Conservation (phyloP, 75 land plant genomes). For the Sequoiadendron giganteum region DNA sequence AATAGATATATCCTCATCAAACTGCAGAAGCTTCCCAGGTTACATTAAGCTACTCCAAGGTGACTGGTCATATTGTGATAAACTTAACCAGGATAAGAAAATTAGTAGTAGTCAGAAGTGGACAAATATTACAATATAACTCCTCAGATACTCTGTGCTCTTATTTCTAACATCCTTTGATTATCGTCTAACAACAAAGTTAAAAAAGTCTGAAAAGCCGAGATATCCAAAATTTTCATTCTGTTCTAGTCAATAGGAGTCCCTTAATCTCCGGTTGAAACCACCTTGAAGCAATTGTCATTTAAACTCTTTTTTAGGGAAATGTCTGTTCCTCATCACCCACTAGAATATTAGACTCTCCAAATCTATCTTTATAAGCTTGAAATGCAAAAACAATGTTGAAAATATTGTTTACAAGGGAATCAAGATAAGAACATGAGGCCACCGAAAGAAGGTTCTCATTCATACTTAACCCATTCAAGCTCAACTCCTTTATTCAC, state of each 20-base stretch:
- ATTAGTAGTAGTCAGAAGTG: not conserved
- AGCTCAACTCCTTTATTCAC: not conserved
- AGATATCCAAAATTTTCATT: not conserved
- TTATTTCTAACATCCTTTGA: not conserved
- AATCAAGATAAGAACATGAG: not conserved
- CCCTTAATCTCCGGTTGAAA: not conserved
- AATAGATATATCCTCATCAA: not conserved
- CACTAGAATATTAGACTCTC: not conserved
- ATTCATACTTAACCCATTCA: not conserved
- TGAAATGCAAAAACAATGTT: not conserved
- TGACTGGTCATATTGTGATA: not conserved
- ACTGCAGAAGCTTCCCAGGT: not conserved
- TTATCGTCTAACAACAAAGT: not conserved
- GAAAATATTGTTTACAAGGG: not conserved
- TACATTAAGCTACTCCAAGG: no score
- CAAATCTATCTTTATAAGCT: not conserved
- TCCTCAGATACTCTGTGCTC: not conserved
- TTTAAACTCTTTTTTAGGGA: not conserved
- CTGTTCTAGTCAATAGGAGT: not conserved
- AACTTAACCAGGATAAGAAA: not conserved
- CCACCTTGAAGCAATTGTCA: not conserved
- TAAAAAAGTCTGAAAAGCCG: not conserved
- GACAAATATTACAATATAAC: not conserved
- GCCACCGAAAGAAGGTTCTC: not conserved
- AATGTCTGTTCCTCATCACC: not conserved